These are phyloP conservation scores for Scytalidium lignicola DNA, from an alignment of 2,329 filamentous ascomycete genomes.

Conservation along the genomic window DNA sequence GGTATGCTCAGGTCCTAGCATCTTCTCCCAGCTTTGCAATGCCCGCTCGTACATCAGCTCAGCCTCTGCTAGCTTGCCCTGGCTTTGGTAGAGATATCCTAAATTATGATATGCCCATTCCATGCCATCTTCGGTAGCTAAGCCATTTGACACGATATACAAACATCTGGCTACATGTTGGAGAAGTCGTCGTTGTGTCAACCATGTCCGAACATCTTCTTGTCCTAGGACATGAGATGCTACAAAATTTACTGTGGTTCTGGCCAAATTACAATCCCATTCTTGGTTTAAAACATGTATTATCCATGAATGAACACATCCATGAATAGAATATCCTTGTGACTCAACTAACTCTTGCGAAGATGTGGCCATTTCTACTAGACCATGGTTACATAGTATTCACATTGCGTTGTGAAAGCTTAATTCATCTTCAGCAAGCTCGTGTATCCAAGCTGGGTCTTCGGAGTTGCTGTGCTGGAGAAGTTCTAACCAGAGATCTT, in stretches of 20 bases:
- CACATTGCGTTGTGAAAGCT: constrained; percentile 15
- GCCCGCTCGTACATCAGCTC: constrained; percentile 24
- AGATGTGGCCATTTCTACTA: constrained; percentile 11
- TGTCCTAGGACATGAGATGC: constrained; percentile 6
- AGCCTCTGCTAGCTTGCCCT: constrained; percentile 14
- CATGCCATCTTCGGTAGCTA: constrained; percentile 8
- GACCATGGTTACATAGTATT: constrained; percentile 30
- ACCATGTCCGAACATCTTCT: constrained; percentile 1
- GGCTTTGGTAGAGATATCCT: constrained; percentile 6
- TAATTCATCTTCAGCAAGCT: constrained; percentile 11
- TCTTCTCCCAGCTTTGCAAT: constrained; percentile 7
- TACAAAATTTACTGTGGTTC: constrained; percentile 10
- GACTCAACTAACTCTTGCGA: constrained; percentile 7
- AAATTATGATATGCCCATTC: constrained; percentile 9
- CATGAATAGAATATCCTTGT: constrained; percentile 6
- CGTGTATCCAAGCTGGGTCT: constrained; percentile 17
- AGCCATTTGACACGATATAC: constrained; percentile 6
- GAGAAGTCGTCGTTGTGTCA: constrained; percentile 5
- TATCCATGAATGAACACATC: constrained; percentile 19
- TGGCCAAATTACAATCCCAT: constrained; percentile 8
- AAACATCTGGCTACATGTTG: constrained; percentile 2
- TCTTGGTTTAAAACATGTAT: constrained; percentile 11
- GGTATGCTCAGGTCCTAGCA: too few relatives aligned
- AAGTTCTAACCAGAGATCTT: constrained; percentile 41
- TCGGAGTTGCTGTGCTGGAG: constrained; percentile 22